Base-by-base conservation (phyloP, 176 grass and related monocot genomes). In the Cenchrus purpureus region DNA sequence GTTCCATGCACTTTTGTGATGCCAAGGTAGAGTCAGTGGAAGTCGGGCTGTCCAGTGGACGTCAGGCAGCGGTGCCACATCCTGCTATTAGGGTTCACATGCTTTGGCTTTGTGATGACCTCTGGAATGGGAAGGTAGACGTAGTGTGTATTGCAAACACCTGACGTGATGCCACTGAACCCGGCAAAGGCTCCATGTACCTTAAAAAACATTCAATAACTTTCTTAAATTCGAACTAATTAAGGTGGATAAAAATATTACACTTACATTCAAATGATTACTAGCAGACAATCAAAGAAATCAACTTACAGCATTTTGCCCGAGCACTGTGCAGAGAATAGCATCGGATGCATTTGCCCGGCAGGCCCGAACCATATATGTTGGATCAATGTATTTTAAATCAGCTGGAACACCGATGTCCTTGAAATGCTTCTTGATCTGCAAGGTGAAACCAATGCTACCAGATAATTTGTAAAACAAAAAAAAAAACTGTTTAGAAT, bases 381-480 rank as follows among this genome's bases (percentile, higher is more conserved):
- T 98, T 57, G 97, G 97, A 83, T 98, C 93, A 32, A 95, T 95
- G 86, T 95, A 98, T 50, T 98, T 98, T 5, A 95, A 20, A 94
- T 98, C 93, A 86, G 93, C 97, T 53, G 90, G 93, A 54, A 95
- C 80, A 80, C 52, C 82, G 7, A 92, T 92, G 56, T 87, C 86
- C 89, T 94, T 95, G 89, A 98, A 98, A 94, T 98, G 93, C n/a
- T 86, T 92, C 83, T 95, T 98, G 74, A 98, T 98, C 96, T 98
- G 89, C 42, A 87, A 74, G 77, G 71, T 42, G 31, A 68, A 79
- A 74, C 4, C 45, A 69, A 49, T 84, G 61, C 31, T 16, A 70
- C 42, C 54, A 60, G 68, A 42, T 87, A 64, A 53, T 68, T 67
- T 32, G 29, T 73, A 22, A 57, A 88, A 59, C 16, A 11, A 43